Percentiles rank a stretch among this genome's conserved stretches.
Evolutionary conservation across 1,284 basidiomycete genomes (phyloP).

Genomic region (Ustilago shanxiensis): DNA sequence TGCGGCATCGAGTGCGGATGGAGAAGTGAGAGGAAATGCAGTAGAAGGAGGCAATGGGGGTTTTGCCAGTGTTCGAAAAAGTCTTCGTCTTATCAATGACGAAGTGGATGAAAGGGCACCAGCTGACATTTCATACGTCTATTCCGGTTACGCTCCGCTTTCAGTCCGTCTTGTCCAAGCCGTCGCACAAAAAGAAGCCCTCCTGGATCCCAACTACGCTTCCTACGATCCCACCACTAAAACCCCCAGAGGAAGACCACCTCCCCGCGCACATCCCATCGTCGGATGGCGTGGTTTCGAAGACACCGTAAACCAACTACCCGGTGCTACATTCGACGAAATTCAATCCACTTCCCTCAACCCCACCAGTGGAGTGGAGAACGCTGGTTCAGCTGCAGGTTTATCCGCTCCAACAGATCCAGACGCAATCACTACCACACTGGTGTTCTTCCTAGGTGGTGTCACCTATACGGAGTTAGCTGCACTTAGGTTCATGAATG

Average conservation of each 20-base stretch:
- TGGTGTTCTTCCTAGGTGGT: constrained; percentile 98
- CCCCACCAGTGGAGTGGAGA: not conserved
- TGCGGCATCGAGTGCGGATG: not conserved
- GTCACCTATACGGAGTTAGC: constrained; percentile 97
- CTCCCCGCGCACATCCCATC: constrained; percentile 80
- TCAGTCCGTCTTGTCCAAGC: constrained; percentile 92
- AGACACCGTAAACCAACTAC: constrained; percentile 83
- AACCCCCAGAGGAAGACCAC: not conserved
- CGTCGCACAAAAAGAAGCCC: constrained; percentile 87
- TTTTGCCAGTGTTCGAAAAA: constrained; percentile 81
- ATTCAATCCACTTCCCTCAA: constrained; percentile 72
- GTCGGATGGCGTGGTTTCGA: constrained; percentile 97
- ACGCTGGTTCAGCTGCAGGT: not conserved
- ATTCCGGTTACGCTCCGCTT: constrained; percentile 96
- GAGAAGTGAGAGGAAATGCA: constrained; percentile 11
- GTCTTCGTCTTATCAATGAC: constrained; percentile 90
- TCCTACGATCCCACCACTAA: constrained; percentile 16
- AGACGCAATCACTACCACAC: constrained; percentile 78
- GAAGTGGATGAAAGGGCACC: constrained; percentile 80
- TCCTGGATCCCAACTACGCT: constrained; percentile 72
- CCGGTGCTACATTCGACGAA: constrained; percentile 87
- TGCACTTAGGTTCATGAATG: constrained; percentile 88
- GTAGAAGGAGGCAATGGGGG: constrained; percentile 71
- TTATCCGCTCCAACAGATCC: constrained; percentile 35
- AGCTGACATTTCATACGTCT: constrained; percentile 93